phyloP scores from a whole-genome alignment of 2,329 filamentous ascomycete genomes.

The Thielaviopsis ethacetica region DNA sequence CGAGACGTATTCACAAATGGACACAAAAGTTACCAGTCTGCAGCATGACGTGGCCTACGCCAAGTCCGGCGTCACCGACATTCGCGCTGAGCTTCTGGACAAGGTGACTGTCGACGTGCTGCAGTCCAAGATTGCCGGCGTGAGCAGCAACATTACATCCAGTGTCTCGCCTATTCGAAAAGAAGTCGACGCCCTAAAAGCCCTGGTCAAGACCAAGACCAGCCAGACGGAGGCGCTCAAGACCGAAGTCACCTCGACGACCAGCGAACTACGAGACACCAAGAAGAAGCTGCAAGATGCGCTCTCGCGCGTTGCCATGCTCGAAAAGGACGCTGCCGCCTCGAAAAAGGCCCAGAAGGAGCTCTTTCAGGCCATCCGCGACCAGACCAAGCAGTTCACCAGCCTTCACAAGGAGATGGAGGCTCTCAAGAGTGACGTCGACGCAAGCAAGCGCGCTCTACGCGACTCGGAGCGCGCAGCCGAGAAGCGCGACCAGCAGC shows the following conservation, averaged over 20 bases:
- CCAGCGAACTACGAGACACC: neutral
- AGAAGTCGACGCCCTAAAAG: neutral
- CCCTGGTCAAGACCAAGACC: neutral
- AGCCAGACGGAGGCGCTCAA: neutral
- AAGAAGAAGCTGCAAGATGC: neutral
- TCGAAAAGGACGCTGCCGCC: constrained; percentile 15
- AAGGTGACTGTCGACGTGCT: neutral
- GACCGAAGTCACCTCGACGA: neutral
- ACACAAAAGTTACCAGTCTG: constrained; percentile 15
- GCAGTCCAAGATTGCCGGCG: neutral
- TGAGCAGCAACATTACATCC: neutral
- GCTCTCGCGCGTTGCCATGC: neutral
- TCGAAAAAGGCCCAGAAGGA: constrained; percentile 16
- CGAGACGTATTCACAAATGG: constrained; percentile 17
- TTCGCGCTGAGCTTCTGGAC: constrained; percentile 4
- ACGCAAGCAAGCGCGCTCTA: constrained; percentile 19
- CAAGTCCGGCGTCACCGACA: constrained; percentile 16
- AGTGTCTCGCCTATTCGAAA: neutral
- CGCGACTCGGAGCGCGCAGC: constrained; percentile 18
- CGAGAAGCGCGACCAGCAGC: constrained; percentile 14
- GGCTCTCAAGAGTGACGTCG: constrained; percentile 15
- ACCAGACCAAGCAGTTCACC: constrained; percentile 10
- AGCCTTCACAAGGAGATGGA: constrained; percentile 13
- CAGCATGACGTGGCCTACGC: constrained; percentile 17
- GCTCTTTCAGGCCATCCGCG: constrained; percentile 15